Base-by-base conservation (phyloP, 257 asterid species). In the Rauvolfia tetraphylla region DNA sequence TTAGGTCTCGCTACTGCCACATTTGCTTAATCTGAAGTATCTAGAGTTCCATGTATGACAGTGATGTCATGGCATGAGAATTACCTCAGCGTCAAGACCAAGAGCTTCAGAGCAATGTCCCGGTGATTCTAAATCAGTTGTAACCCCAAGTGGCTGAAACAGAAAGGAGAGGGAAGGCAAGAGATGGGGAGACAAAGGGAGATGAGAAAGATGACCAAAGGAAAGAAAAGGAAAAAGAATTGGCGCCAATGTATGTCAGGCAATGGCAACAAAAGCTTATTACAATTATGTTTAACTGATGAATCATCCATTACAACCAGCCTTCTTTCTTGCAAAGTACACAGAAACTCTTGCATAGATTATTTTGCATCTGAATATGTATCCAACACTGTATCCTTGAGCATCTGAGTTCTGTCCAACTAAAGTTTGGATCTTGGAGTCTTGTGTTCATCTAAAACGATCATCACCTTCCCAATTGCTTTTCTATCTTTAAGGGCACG, bases 381-480 rank as follows among this genome's bases (percentile, higher is more conserved):
- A 22, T 38, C 38, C 51, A 67, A 3, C 20, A 2, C 31, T 67
- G 51, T 51, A 48, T 0, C 66, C 63, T 49, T 34, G 18, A 25
- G 15, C 42, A 39, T 75, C 39, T 68, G n/a, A 18, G 31, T 31
- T 63, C 36, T 20, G 25, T 71, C 44, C 69, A 73, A 18, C 73
- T 81, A 92, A 72, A 94, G 86, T 92, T 85, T 94, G 56, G 98
- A 74, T 74, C 85, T 88, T 17, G 18, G 78, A 4, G 76, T 73
- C 78, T 56, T 80, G 58, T 72, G 81, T 74, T 86, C 88, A 59
- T 87, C 91, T 17, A 92, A 86, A 48, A 85, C 81, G 66, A 95
- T 84, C 94, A 95, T 77, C 86, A 91, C 99, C 86, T 95, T 95
- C 63, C 99, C 99, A 76, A 95, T 91, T 74, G 93, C 98, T 83